Evolutionary conservation across 225 moss, liverwort and hornwort genomes (phyloP).

Genomic region (Lunularia cruciata): DNA sequence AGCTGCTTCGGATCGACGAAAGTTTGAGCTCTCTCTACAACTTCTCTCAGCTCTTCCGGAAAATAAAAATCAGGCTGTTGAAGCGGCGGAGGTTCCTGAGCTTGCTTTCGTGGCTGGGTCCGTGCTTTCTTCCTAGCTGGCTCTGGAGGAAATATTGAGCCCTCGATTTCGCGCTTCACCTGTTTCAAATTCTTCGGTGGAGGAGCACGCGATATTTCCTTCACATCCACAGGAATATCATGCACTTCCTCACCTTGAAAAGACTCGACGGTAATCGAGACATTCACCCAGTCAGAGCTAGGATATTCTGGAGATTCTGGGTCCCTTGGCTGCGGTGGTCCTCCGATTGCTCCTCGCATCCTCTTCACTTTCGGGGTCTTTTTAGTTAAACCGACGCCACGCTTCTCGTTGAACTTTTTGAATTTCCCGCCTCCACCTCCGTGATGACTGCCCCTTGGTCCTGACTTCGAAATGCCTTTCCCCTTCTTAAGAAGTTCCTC

Average conservation of each 20-base stretch:
- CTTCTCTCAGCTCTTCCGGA: slow-evolving; percentile 4
- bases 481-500: too few relatives aligned
- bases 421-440: neutral
- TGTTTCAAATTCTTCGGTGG: neutral
- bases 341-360: slow-evolving; percentile 3
- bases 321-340: too few relatives aligned
- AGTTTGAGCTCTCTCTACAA: neutral
- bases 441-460: neutral
- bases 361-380: neutral
- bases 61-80: neutral
- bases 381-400: too few relatives aligned
- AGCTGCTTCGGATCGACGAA: neutral
- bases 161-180: slow-evolving; percentile 5
- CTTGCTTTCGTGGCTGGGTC: neutral
- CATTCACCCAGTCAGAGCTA: slow-evolving; percentile 10
- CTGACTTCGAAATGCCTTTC: neutral
- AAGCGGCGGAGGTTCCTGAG: neutral
- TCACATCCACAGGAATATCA: neutral
- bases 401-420: too few relatives aligned
- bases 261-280: slow-evolving; percentile 1
- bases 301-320: neutral
- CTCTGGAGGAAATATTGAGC: neutral
- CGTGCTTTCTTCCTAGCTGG: neutral
- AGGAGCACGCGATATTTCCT: neutral
- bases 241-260: neutral